Percentiles rank a stretch among this genome's conserved stretches.
Evolutionary conservation across 2,329 filamentous ascomycete genomes (phyloP).

Genomic region (Hymenotorrendiella dingleyae): DNA sequence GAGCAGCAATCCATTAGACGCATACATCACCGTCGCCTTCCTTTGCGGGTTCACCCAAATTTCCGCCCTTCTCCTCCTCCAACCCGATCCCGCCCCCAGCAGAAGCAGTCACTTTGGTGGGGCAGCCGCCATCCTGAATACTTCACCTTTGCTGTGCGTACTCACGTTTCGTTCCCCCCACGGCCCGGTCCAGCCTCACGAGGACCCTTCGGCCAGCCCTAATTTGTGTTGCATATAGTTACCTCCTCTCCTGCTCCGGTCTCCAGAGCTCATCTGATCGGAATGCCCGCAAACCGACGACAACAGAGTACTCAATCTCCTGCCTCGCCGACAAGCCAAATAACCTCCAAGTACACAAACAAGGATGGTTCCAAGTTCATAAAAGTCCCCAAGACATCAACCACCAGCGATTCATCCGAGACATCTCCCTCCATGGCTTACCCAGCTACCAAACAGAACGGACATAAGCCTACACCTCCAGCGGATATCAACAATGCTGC

Average conservation of each 20-base stretch:
- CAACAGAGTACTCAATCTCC: slow-evolving; percentile 44
- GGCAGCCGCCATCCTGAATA: slow-evolving; percentile 20
- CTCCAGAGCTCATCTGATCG: slow-evolving; percentile 20
- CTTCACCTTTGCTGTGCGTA: slow-evolving; percentile 20
- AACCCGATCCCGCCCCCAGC: slow-evolving; percentile 4
- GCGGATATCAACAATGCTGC: slow-evolving; percentile 31
- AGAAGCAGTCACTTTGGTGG: slow-evolving; percentile 28
- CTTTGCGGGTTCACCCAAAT: too few relatives aligned
- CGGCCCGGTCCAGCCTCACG: slow-evolving; percentile 7
- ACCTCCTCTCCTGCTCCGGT: slow-evolving; percentile 14
- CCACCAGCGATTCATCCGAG: slow-evolving; percentile 44
- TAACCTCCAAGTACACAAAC: slow-evolving; percentile 57
- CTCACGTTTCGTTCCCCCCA: slow-evolving; percentile 6
- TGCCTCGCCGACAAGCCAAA: slow-evolving; percentile 45
- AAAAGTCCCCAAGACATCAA: slow-evolving; percentile 52
- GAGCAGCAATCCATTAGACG: background rate
- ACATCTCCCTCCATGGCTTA: slow-evolving; percentile 41
- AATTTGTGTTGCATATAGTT: slow-evolving; percentile 22
- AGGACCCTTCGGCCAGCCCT: slow-evolving; percentile 7
- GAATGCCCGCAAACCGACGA: slow-evolving; percentile 48
- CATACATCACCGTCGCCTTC: too few relatives aligned
- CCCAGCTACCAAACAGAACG: slow-evolving; percentile 28
- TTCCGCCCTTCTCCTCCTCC: background rate
- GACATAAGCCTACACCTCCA: slow-evolving; percentile 22
- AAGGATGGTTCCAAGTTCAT: slow-evolving; percentile 67